Evolutionary conservation across 2,329 filamentous ascomycete species (phyloP).

Genomic region (Hypoxylon sp.): DNA sequence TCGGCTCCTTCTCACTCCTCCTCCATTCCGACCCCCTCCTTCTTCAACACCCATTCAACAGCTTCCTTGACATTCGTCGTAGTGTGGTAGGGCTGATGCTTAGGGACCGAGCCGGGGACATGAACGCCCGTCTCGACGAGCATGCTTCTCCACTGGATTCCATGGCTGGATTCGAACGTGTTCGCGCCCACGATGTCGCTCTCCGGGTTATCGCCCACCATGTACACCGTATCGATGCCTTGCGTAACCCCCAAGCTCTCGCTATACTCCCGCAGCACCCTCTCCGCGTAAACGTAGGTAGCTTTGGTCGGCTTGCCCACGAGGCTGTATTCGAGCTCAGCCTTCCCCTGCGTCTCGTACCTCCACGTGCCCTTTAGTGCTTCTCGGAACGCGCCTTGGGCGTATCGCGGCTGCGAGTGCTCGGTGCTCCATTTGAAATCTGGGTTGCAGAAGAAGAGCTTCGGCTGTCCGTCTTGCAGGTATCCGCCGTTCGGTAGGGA

Average conservation of each 20-base stretch:
- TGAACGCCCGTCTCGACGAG: conserved; percentile 80
- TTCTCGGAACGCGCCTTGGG: conserved; percentile 78
- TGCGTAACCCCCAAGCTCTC: conserved; percentile 28
- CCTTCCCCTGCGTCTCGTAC: conserved; percentile 59
- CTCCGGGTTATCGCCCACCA: conserved; percentile 79
- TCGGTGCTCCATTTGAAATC: conserved; percentile 79
- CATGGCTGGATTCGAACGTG: conserved; percentile 67
- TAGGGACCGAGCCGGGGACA: conserved; percentile 59
- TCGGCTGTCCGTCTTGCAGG: conserved; percentile 73
- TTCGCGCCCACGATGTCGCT: conserved; percentile 81
- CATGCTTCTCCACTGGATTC: conserved; percentile 75
- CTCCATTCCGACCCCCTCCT: conserved; percentile 13
- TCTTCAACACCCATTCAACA: conserved; percentile 71
- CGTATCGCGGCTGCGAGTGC: conserved; percentile 76
- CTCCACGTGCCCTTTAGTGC: conserved; percentile 76
- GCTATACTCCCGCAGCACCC: conserved; percentile 60
- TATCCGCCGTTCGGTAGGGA: conserved; percentile 54
- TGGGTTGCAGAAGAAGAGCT: conserved; percentile 78
- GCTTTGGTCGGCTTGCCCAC: conserved; percentile 76
- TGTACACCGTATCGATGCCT: conserved; percentile 72
- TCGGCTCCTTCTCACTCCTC: background rate
- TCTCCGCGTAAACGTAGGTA: conserved; percentile 79
- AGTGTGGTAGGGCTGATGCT: conserved; percentile 68
- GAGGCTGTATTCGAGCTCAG: conserved; percentile 66
- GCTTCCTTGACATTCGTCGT: conserved; percentile 75